Conservation (phyloP, 371 early-diverging fungal species). For the Rhizomucor pusillus region DNA sequence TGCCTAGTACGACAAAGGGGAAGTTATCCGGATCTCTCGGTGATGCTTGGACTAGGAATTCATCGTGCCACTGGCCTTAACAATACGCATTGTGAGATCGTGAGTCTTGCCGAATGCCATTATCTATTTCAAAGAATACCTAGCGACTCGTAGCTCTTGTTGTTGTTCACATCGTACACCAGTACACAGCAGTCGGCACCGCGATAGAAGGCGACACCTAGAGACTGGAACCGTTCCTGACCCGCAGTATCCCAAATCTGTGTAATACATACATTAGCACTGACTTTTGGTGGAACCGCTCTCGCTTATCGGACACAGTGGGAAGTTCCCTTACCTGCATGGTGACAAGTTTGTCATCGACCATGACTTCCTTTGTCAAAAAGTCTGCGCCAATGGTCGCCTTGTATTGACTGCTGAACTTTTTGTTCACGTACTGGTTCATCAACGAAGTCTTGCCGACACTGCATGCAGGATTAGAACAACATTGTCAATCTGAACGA, state of each 20-base stretch:
- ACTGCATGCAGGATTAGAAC: conserved; percentile 20
- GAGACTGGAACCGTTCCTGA: conserved; percentile 96
- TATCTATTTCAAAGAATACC: conserved; percentile 27
- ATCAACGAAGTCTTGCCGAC: conserved; percentile 99
- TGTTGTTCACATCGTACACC: conserved; percentile 95
- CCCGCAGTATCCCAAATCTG: conserved; percentile 95
- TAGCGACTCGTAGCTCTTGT: conserved; percentile 90
- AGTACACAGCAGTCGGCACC: conserved; percentile 99
- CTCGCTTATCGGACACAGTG: too few relatives aligned
- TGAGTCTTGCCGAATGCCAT: too few relatives aligned
- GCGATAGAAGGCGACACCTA: conserved; percentile 97
- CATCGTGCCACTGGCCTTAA: conserved; percentile 88
- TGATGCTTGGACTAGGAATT: conserved; percentile 92
- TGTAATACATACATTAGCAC: neutral
- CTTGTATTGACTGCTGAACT: conserved; percentile 98
- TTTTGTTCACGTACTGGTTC: conserved; percentile 98
- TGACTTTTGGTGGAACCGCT: too few relatives aligned
- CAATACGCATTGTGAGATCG: neutral
- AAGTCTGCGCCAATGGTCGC: conserved; percentile 99
- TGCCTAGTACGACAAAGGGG: conserved; percentile 97
- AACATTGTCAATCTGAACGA: neutral
- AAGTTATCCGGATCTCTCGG: conserved; percentile 90
- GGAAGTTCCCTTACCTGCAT: conserved; percentile 74
- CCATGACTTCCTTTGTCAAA: conserved; percentile 94
- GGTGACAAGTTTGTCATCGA: conserved; percentile 82